Evolutionary conservation across 176 grass and related monocot species (phyloP).

Genomic region (Carex cristatella): DNA sequence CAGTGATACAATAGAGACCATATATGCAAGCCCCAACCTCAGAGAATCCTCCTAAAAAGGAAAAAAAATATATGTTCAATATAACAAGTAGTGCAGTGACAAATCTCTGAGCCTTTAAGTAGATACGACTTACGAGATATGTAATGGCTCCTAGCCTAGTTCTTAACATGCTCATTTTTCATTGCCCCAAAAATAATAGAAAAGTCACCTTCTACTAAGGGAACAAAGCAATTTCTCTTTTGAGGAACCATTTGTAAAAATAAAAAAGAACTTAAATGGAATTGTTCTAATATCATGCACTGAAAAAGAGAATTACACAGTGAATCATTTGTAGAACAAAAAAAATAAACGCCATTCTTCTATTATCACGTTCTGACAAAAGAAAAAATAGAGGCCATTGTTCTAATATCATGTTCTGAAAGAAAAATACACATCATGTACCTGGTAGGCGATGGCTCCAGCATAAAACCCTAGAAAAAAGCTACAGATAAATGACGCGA

Average conservation of each 20-base stretch:
- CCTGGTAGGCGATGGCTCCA: constrained; percentile 71
- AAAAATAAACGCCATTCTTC: not conserved
- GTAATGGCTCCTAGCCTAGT: not conserved
- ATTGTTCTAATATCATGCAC: no score
- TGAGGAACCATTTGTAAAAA: not conserved
- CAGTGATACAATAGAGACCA: constrained; percentile 55
- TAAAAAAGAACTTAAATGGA: no score
- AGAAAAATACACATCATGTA: constrained; percentile 11
- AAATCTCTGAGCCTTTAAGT: not conserved
- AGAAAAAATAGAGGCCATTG: not conserved
- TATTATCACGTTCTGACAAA: not conserved
- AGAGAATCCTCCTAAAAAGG: constrained; percentile 58
- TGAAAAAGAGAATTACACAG: no score
- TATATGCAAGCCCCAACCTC: constrained; percentile 70
- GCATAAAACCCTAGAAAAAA: constrained; percentile 56
- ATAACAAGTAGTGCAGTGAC: not conserved
- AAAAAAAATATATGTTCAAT: not conserved
- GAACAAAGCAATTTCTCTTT: not conserved
- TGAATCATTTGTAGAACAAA: not conserved
- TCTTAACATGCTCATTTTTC: not conserved
- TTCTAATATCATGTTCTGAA: not conserved
- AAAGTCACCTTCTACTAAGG: not conserved
- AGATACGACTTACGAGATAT: not conserved
- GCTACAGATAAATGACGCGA: constrained; percentile 60
- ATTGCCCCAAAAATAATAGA: not conserved